Evolutionary conservation across 192 early-diverging fungal species (phyloP).

Genomic region (Backusella westeae): DNA sequence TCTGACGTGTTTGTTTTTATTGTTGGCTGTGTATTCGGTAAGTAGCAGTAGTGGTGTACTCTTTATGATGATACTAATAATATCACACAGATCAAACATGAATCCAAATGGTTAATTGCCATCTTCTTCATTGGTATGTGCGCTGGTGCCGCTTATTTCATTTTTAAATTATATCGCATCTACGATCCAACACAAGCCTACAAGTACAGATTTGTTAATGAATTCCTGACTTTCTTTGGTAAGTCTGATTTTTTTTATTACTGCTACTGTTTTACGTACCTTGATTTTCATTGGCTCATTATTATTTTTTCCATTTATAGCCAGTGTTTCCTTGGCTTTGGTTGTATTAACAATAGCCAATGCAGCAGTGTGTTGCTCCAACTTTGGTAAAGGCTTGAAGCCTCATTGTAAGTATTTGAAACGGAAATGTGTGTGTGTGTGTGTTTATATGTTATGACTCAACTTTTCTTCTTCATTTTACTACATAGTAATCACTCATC

Average conservation of each 20-base stretch:
- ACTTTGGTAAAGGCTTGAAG: constrained; percentile 65
- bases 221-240: constrained; percentile 75
- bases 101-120: constrained; percentile 60
- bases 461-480: not conserved
- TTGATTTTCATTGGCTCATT: not conserved
- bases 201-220: constrained; percentile 50
- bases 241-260: constrained; percentile 22
- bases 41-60: not conserved
- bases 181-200: constrained; percentile 34
- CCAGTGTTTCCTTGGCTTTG: constrained; percentile 41
- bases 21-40: constrained; percentile 66
- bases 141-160: constrained; percentile 65
- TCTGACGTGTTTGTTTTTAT: constrained; percentile 54
- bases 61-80: not conserved
- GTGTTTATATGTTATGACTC: not conserved
- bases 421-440: not conserved
- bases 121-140: constrained; percentile 57
- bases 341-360: constrained; percentile 48
- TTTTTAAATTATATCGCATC: constrained; percentile 67
- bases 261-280: no score
- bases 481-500: not conserved
- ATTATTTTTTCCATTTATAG: constrained; percentile 10
- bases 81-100: constrained; percentile 51
- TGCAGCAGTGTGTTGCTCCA: constrained; percentile 53
- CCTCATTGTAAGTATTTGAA: constrained; percentile 43